A percentile compares a stretch with the other conserved stretches of the same genome.
These are phyloP conservation scores for Epipyxis sp. DNA, from an alignment of 108 stramenopile genomes.

Conservation along the genomic window DNA sequence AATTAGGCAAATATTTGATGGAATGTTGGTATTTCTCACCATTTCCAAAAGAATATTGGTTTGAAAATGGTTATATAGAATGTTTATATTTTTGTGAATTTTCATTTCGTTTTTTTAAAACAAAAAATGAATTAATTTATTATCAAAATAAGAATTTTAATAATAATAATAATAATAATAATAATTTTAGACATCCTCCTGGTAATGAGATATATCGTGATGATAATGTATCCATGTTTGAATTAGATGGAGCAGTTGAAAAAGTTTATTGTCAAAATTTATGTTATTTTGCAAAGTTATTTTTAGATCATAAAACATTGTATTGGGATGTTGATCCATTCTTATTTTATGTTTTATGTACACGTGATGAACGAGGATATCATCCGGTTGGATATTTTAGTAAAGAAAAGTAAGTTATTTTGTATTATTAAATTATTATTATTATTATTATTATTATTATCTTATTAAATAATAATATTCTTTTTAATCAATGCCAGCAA, in stretches of 20 bases:
- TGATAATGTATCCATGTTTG: conserved; percentile 73
- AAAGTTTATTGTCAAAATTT: conserved; percentile 95
- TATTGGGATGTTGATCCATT: conserved; percentile 99
- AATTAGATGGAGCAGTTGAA: conserved; percentile 90
- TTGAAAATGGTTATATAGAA: conserved; percentile 72
- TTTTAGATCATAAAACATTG: conserved; percentile 98
- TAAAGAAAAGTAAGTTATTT: conserved; percentile 99
- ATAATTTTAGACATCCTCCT: conserved; percentile 66
- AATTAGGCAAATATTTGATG: conserved; percentile 76
- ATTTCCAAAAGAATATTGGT: conserved; percentile 80
- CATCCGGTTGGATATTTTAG: conserved; percentile 93
- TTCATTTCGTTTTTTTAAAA: conserved; percentile 74
- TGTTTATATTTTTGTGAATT: conserved; percentile 92
- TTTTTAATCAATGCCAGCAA: no score
- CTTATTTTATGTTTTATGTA: conserved; percentile 92
- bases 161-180: conserved; percentile 51
- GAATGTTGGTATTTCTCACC: conserved; percentile 99
- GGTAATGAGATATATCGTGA: conserved; percentile 77
- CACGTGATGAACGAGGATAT: conserved; percentile 74
- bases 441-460: no score
- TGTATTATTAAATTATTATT: no score
- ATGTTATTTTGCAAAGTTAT: conserved; percentile 95
- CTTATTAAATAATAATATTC: no score
- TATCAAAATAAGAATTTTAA: conserved; percentile 55
- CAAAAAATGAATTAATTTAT: conserved; percentile 79